Conservation (phyloP, 2,329 filamentous ascomycete genomes). For the Leptographium wingfieldii region DNA sequence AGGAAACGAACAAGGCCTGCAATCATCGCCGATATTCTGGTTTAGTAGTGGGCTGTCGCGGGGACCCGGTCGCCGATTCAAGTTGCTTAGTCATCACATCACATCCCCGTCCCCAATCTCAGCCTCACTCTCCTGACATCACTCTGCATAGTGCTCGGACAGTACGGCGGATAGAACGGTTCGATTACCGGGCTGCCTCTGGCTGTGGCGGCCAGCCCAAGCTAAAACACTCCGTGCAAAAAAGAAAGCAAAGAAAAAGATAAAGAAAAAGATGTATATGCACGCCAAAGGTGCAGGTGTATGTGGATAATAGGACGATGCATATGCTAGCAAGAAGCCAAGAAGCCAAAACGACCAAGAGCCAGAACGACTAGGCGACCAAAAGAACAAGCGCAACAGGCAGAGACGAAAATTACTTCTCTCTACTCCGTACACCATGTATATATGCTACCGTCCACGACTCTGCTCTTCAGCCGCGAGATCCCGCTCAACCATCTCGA, state of each 20-base stretch:
- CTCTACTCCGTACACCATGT: background rate
- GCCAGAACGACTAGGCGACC: background rate
- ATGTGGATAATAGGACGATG: background rate
- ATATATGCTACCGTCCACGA: background rate
- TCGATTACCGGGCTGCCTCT: background rate
- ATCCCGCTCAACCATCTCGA: constrained; percentile 79
- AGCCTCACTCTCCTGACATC: too few relatives aligned
- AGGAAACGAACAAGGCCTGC: too few relatives aligned
- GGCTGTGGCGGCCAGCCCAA: background rate
- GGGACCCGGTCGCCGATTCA: background rate
- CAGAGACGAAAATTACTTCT: background rate
- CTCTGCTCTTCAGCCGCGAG: constrained; percentile 25
- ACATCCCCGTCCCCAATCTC: too few relatives aligned
- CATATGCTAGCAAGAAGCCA: background rate
- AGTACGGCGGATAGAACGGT: background rate
- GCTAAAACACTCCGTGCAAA: background rate
- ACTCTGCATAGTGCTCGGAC: too few relatives aligned
- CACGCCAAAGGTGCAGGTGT: background rate
- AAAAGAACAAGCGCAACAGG: background rate
- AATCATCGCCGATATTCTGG: background rate
- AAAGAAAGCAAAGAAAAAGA: background rate
- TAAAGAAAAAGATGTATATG: background rate
- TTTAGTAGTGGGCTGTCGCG: background rate
- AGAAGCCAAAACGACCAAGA: background rate
- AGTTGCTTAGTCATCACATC: too few relatives aligned